A percentile compares a stretch with the other conserved stretches of the same genome.
These are phyloP conservation scores for Kalaharituber pfeilii DNA, from an alignment of 2,329 filamentous ascomycete species.

Conservation along the genomic window DNA sequence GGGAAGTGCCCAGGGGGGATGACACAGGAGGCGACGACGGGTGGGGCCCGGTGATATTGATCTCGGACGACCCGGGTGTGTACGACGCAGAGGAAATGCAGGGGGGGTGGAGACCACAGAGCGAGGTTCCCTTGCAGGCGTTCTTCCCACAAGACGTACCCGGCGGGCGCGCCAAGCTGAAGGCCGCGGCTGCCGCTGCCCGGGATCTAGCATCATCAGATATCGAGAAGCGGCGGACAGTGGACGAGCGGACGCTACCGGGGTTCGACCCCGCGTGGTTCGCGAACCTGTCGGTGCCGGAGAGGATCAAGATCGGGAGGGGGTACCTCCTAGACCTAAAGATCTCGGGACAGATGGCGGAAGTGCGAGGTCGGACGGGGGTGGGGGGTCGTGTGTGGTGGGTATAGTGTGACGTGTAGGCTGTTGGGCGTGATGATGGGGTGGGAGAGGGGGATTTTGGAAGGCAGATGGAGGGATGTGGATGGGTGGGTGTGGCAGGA, in stretches of 20 bases:
- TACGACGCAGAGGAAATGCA: constrained; percentile 48
- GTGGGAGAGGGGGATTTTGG: constrained; percentile 49
- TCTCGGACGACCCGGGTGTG: constrained; percentile 66
- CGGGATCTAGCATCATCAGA: neutral
- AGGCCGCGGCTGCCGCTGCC: neutral
- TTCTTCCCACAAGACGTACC: neutral
- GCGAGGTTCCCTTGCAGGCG: constrained; percentile 20
- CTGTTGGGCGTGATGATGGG: constrained; percentile 74
- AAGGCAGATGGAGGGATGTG: constrained; percentile 57
- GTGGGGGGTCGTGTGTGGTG: constrained; percentile 5
- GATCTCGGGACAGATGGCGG: constrained; percentile 20
- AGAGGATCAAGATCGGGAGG: constrained; percentile 5
- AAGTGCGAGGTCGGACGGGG: neutral
- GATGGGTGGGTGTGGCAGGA: constrained; percentile 34
- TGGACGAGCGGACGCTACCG: neutral
- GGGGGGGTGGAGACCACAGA: constrained; percentile 48
- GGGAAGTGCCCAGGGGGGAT: neutral
- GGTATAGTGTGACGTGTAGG: constrained; percentile 36
- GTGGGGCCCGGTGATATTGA: constrained; percentile 41
- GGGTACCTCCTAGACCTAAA: constrained; percentile 29
- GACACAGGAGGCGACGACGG: constrained; percentile 25
- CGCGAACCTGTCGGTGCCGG: neutral
- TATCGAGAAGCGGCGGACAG: neutral
- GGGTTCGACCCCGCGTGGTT: neutral
- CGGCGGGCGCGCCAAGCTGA: neutral